Conservation (phyloP, 805 yeast species). For the Ogataea salicorniae region DNA sequence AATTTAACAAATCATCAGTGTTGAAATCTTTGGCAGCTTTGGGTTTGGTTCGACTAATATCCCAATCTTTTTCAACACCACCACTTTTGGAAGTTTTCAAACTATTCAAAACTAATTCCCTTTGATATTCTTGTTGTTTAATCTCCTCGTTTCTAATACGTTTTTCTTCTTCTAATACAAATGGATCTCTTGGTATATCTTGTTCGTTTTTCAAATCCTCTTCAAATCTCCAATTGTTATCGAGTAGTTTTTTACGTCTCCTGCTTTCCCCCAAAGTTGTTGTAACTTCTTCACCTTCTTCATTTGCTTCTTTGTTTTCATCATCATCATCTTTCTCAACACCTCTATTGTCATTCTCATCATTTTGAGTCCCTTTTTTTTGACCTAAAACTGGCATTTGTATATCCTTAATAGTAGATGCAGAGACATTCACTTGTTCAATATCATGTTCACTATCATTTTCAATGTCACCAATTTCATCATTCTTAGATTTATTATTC, state of each 20-base stretch:
- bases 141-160: not conserved
- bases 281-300: slow-evolving; percentile 3
- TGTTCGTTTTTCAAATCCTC: slow-evolving; percentile 9
- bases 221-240: slow-evolving; percentile 29
- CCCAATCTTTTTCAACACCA: slow-evolving; percentile 6
- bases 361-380: no score
- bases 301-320: slow-evolving; percentile 6
- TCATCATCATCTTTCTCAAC: not conserved
- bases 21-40: slow-evolving; percentile 5
- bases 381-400: no score
- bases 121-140: slow-evolving; percentile 4
- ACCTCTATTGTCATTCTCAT: slow-evolving; percentile 6
- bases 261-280: not conserved
- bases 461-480: slow-evolving; percentile 5
- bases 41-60: not conserved
- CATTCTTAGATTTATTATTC: slow-evolving; percentile 2
- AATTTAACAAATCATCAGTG: slow-evolving; percentile 10
- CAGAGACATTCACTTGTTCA: not conserved
- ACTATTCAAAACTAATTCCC: slow-evolving; percentile 6
- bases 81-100: not conserved
- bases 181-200: slow-evolving; percentile 18
- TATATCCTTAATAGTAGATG: no score
- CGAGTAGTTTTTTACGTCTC: slow-evolving; percentile 2
- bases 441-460: slow-evolving; percentile 4
- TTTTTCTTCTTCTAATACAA: slow-evolving; percentile 8